phyloP scores from a whole-genome alignment of 1,284 basidiomycete genomes.

The Cryptococcus sp. region DNA sequence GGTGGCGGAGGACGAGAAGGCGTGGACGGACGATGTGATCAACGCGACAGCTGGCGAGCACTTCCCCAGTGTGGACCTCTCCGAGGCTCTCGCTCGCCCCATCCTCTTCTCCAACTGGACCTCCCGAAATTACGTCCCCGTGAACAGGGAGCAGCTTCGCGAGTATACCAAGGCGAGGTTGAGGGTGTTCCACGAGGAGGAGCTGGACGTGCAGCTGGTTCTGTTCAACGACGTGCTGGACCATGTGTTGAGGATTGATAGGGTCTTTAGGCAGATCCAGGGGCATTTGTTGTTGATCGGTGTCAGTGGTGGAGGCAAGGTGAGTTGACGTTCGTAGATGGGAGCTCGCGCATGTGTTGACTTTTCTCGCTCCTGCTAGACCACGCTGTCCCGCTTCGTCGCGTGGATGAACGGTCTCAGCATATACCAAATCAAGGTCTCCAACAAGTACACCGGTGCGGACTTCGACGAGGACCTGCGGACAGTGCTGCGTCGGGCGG shows the following conservation, averaged over 20 bases:
- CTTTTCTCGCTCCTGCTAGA: slow-evolving; percentile 55
- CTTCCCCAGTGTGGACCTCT: slow-evolving; percentile 86
- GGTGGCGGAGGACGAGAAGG: slow-evolving; percentile 83
- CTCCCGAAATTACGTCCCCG: slow-evolving; percentile 92
- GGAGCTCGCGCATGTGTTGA: neutral
- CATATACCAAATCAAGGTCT: slow-evolving; percentile 98
- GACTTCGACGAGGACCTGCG: slow-evolving; percentile 98
- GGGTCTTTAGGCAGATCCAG: slow-evolving; percentile 98
- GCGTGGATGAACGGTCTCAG: slow-evolving; percentile 99
- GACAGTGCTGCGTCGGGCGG: slow-evolving; percentile 85
- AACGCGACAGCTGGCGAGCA: slow-evolving; percentile 78
- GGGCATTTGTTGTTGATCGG: slow-evolving; percentile 95
- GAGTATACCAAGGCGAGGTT: slow-evolving; percentile 97
- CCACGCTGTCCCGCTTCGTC: slow-evolving; percentile 95
- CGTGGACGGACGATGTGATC: slow-evolving; percentile 92
- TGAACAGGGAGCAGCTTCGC: slow-evolving; percentile 86
- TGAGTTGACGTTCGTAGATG: slow-evolving; percentile 44
- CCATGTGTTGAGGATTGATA: slow-evolving; percentile 94
- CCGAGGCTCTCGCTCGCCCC: slow-evolving; percentile 78
- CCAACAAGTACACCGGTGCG: slow-evolving; percentile 96
- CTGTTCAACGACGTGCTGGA: slow-evolving; percentile 98
- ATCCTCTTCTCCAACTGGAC: slow-evolving; percentile 99
- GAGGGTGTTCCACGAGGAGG: slow-evolving; percentile 94
- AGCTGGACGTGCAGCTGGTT: slow-evolving; percentile 96
- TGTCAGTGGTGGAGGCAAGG: slow-evolving; percentile 96